Percentiles rank a stretch among this genome's conserved stretches.
Evolutionary conservation across 2,329 filamentous ascomycete genomes (phyloP).

Genomic region (Aspergillus sp.): DNA sequence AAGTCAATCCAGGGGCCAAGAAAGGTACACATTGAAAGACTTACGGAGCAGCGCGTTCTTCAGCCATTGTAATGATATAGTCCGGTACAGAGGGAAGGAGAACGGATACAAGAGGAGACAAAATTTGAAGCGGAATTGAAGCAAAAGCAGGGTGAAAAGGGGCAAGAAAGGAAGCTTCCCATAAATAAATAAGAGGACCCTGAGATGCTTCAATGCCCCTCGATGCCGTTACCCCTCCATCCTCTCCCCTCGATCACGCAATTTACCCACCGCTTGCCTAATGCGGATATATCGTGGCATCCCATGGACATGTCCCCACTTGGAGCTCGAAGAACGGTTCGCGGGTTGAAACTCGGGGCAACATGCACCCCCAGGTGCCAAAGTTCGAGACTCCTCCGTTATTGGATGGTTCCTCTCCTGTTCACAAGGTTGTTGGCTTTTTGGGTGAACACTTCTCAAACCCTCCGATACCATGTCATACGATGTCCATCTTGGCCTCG

Average conservation of each 20-base stretch:
- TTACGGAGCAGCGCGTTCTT: slow-evolving; percentile 45
- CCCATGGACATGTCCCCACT: neutral
- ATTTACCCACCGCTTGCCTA: slow-evolving; percentile 29
- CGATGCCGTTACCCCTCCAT: slow-evolving; percentile 10
- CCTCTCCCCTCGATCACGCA: slow-evolving; percentile 32
- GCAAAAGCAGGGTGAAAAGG: slow-evolving; percentile 1
- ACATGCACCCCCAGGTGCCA: neutral
- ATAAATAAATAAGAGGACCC: slow-evolving; percentile 4
- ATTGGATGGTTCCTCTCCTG: slow-evolving; percentile 1
- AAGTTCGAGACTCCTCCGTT: neutral
- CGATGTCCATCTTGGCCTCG: neutral
- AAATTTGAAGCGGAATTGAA: neutral
- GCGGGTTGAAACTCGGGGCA: neutral
- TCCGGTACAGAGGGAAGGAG: slow-evolving; percentile 4
- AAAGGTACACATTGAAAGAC: slow-evolving; percentile 17
- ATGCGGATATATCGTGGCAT: neutral
- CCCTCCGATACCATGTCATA: neutral
- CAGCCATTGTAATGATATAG: slow-evolving; percentile 38
- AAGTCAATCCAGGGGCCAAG: slow-evolving; percentile 12
- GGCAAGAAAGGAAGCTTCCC: slow-evolving; percentile 1
- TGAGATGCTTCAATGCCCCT: slow-evolving; percentile 5
- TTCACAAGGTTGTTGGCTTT: neutral
- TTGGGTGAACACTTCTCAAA: neutral
- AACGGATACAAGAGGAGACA: neutral
- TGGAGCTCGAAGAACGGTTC: slow-evolving; percentile 1